Evolutionary conservation across 2,329 filamentous ascomycete genomes (phyloP).

Genomic region (Microthyrium microscopicum): DNA sequence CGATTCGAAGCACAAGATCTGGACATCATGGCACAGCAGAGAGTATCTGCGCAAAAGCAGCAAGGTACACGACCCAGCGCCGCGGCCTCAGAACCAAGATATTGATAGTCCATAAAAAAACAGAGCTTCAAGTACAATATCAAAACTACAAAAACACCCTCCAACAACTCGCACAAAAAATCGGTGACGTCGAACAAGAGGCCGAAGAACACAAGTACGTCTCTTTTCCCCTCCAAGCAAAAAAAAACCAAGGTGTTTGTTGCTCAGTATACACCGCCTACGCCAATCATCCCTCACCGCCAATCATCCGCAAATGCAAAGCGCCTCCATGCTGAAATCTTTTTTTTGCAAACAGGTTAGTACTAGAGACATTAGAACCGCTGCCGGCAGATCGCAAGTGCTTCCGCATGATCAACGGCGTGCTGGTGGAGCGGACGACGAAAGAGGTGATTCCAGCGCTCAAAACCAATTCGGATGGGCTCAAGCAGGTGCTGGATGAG

Average conservation of each 20-base stretch:
- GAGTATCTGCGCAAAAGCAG: slow-evolving; percentile 50
- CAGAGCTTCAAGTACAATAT: slow-evolving; percentile 69
- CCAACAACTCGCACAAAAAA: slow-evolving; percentile 87
- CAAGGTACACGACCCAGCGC: slow-evolving; percentile 36
- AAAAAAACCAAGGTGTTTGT: no score
- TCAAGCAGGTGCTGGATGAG: slow-evolving; percentile 89
- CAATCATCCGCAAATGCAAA: background rate
- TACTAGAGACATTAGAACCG: slow-evolving; percentile 78
- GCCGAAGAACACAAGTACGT: slow-evolving; percentile 93
- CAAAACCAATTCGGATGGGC: slow-evolving; percentile 81
- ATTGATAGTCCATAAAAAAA: slow-evolving; percentile 4
- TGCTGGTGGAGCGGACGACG: slow-evolving; percentile 85
- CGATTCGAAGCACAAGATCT: no score
- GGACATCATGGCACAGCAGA: slow-evolving; percentile 29
- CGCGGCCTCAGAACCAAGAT: background rate
- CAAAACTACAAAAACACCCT: slow-evolving; percentile 60
- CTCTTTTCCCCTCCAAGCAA: slow-evolving; percentile 14
- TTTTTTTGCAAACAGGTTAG: slow-evolving; percentile 71
- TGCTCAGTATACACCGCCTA: background rate
- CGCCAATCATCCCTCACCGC: slow-evolving; percentile 3
- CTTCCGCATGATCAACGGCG: slow-evolving; percentile 97
- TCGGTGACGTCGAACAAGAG: slow-evolving; percentile 94
- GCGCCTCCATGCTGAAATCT: background rate
- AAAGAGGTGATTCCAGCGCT: slow-evolving; percentile 81
- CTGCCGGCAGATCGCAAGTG: slow-evolving; percentile 79